Evolutionary conservation across 768 basidiomycete genomes (phyloP).

Genomic region (Paxillus ammoniavirescens): DNA sequence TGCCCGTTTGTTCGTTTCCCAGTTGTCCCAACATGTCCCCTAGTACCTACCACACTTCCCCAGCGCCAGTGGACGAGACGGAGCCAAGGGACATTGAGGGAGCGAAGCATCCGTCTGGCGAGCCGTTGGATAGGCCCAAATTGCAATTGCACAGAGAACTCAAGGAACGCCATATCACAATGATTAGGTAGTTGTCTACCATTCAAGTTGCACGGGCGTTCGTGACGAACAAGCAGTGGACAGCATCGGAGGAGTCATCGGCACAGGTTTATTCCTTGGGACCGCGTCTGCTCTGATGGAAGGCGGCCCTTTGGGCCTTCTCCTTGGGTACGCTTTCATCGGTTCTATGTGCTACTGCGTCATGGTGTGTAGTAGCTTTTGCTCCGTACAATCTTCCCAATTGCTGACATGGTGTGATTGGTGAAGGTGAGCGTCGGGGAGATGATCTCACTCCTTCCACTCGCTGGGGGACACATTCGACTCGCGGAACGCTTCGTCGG

Average conservation of each 20-base stretch:
- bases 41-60: neutral
- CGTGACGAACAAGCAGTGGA: too few species aligned
- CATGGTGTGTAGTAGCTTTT: conserved; percentile 20
- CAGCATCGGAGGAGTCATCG: conserved; percentile 32
- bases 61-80: neutral
- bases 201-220: neutral
- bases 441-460: conserved; percentile 40
- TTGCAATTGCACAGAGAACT: conserved; percentile 10
- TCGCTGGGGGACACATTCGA: conserved; percentile 39
- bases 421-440: conserved; percentile 32
- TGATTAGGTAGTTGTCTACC: conserved; percentile 14
- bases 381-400: neutral
- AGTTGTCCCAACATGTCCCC: neutral
- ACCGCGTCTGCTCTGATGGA: conserved; percentile 26
- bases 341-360: conserved; percentile 29
- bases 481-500: conserved; percentile 42
- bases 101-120: neutral
- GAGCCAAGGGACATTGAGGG: neutral
- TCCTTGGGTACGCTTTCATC: conserved; percentile 34
- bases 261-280: conserved; percentile 27
- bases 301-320: conserved; percentile 40
- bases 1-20: too few species aligned
- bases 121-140: neutral
- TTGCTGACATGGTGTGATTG: neutral
- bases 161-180: conserved; percentile 21